Evolutionary conservation across 148 eudicot genomes (phyloP), one percentile per base, ranked within the genome.

Genomic region (Vaccinium myrtillus): DNA sequence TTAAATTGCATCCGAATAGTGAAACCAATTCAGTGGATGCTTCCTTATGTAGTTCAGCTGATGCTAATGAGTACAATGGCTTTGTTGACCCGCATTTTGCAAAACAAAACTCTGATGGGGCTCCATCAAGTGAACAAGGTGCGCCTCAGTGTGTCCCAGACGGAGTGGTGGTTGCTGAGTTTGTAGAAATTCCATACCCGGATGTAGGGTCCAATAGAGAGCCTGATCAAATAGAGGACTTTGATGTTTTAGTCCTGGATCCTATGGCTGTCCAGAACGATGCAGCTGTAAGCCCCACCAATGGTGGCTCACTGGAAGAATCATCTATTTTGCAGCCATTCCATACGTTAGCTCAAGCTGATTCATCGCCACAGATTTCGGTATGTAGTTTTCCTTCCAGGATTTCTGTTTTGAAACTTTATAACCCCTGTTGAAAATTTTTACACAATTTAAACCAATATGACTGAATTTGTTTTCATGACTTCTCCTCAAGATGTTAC

Each of bases 341-440:
- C 18, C 13, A 55, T 55, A 74, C 73, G 75, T 81, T 69, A 63
- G 86, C 75, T 79, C 79, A 75, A n/a, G 83, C 39, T 80, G 70
- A 63, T 80, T 50, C 61, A 43, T 73, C 48, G 23, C 36, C 83
- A 82, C 78, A 50, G 83, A 78, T 81, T 63, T 80, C 71, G 89
- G 92, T 90, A 81, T 19, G 48, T 18, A 59, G 8, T 56, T 71
- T 59, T 54, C 23, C 81, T 53, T 53, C 39, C 39, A 36, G 43
- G 12, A 4, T 84, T 84, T 61, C 67, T 15, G 14, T 15, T 79
- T 39, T 16, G 19, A 6, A 19, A 80, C 15, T 39, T 39, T 36
- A 18, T 18, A 74, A 32, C 77, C 46, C 48, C 77, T 74, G 18
- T 15, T 10, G 21, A 14, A 8, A 16, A 1, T 16, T 43, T 39